Evolutionary conservation across 257 asterid genomes (phyloP).

Genomic region (Hygrophila difformis): DNA sequence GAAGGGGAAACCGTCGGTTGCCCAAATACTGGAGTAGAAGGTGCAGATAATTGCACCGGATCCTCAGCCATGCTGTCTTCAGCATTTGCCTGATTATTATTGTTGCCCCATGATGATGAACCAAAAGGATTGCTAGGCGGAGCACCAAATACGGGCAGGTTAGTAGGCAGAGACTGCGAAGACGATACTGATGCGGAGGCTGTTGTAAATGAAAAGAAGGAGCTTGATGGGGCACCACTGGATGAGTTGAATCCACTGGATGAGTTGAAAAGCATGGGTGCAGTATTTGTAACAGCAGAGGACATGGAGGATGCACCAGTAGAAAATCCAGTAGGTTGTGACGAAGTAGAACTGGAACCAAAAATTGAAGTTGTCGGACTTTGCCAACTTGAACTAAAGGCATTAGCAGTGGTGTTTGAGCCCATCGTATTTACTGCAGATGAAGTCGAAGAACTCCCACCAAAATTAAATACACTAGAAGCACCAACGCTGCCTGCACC

Average conservation of each 20-base stretch:
- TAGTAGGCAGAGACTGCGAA: conserved; percentile 15
- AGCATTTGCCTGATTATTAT: conserved; percentile 56
- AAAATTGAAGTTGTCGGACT: conserved; percentile 28
- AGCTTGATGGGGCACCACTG: conserved; percentile 22
- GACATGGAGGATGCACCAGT: conserved; percentile 40
- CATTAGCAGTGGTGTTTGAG: conserved; percentile 22
- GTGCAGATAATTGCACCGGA: conserved; percentile 49
- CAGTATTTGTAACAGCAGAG: conserved; percentile 21
- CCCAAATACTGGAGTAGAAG: conserved; percentile 30
- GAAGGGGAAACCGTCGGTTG: conserved; percentile 39
- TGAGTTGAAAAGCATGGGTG: conserved; percentile 28
- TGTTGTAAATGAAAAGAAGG: conserved; percentile 30
- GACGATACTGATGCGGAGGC: conserved; percentile 28
- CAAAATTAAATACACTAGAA: conserved; percentile 24
- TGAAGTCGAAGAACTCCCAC: conserved; percentile 34
- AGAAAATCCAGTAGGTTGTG: conserved; percentile 38
- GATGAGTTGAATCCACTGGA: conserved; percentile 36
- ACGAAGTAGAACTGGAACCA: conserved; percentile 27
- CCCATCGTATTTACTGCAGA: conserved; percentile 14
- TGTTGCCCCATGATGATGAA: conserved; percentile 36
- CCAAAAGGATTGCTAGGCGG: conserved; percentile 20
- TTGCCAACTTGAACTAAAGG: conserved; percentile 35
- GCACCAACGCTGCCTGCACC: conserved; percentile 20
- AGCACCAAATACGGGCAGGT: conserved; percentile 28
- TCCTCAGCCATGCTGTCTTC: conserved; percentile 98